Conservation (phyloP, 2,329 filamentous ascomycete genomes). For the Calonectria leucothoes region DNA sequence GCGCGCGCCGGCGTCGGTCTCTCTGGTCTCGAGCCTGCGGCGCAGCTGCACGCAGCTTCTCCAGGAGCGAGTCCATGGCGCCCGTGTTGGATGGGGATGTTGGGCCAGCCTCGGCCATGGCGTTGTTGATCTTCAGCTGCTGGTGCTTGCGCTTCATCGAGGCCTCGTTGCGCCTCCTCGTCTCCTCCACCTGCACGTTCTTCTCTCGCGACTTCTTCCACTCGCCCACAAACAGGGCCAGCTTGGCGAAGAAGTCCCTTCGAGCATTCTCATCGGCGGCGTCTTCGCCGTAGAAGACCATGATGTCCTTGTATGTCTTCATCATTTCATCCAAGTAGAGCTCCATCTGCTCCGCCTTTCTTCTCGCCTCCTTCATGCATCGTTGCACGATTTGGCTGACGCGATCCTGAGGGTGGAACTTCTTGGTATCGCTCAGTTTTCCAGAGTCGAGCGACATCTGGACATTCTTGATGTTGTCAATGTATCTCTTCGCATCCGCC, state of each 20-base stretch:
- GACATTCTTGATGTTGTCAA: constrained; percentile 93
- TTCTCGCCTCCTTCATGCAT: constrained; percentile 94
- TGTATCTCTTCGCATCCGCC: constrained; percentile 88
- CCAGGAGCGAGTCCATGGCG: constrained; percentile 94
- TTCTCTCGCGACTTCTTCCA: constrained; percentile 98
- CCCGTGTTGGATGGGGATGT: constrained; percentile 80
- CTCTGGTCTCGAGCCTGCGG: constrained; percentile 90
- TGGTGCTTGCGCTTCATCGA: constrained; percentile 92
- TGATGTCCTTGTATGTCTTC: constrained; percentile 92
- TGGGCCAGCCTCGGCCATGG: constrained; percentile 61
- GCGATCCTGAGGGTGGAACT: constrained; percentile 97
- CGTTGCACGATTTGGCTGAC: constrained; percentile 92
- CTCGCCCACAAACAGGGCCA: constrained; percentile 88
- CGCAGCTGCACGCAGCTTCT: constrained; percentile 93
- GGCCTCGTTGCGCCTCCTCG: constrained; percentile 84
- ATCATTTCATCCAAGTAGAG: constrained; percentile 94
- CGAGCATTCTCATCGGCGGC: constrained; percentile 90
- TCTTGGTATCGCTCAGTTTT: constrained; percentile 95
- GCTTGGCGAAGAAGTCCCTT: constrained; percentile 94
- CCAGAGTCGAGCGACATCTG: constrained; percentile 92
- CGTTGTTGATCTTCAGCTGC: constrained; percentile 71
- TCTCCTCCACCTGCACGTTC: constrained; percentile 87
- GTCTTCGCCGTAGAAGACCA: constrained; percentile 97
- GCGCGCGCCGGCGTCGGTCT: constrained; percentile 86
- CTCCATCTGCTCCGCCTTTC: constrained; percentile 96